phyloP scores from a whole-genome alignment of 73 alveolate genomes.

The Paramecium biaurelia region DNA sequence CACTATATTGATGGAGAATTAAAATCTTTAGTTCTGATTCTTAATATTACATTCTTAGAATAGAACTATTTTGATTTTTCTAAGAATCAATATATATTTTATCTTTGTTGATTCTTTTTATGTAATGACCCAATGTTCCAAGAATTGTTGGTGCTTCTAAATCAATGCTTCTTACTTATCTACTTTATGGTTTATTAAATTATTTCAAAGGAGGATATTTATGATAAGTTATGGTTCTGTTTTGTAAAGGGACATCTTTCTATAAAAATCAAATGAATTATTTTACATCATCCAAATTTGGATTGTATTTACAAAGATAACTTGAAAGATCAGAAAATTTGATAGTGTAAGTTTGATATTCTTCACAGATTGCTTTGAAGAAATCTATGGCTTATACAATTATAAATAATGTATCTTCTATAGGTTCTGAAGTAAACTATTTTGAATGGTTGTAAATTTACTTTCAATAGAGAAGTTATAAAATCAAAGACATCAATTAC shows the following conservation, averaged over 20 bases:
- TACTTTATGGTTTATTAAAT: neutral
- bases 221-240: neutral
- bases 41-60: neutral
- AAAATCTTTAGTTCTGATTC: neutral
- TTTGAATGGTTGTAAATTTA: neutral
- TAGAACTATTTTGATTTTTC: conserved; percentile 29
- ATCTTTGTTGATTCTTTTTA: neutral
- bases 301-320: conserved; percentile 39
- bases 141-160: conserved; percentile 14
- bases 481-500: conserved; percentile 52
- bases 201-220: conserved; percentile 21
- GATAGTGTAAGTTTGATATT: neutral
- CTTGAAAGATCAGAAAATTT: conserved; percentile 42
- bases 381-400: conserved; percentile 34
- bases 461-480: neutral
- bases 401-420: neutral
- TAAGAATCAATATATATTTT: conserved; percentile 29
- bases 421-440: conserved; percentile 36
- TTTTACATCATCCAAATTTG: conserved; percentile 39
- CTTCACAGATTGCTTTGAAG: conserved; percentile 45
- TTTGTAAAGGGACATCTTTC: conserved; percentile 41
- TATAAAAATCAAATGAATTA: neutral
- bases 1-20: conserved; percentile 35
- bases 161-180: conserved; percentile 33
- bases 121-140: conserved; percentile 24